Evolutionary conservation across 148 eudicot genomes (phyloP).

Genomic region (Euryodendron excelsum): DNA sequence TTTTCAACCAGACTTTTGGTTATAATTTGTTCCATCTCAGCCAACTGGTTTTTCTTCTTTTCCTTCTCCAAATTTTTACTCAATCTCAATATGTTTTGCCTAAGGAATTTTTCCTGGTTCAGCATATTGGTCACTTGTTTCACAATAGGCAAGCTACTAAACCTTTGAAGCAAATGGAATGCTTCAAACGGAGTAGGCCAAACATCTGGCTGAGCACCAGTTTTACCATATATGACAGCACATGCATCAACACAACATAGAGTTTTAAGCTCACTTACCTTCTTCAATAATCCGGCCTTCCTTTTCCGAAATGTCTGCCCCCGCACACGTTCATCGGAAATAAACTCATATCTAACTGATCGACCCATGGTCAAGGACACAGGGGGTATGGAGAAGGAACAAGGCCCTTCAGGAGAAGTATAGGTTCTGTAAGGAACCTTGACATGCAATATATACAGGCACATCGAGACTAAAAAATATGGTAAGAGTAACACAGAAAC

Average conservation of each 20-base stretch:
- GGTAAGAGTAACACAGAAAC: not conserved
- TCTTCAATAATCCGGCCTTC: constrained; percentile 14
- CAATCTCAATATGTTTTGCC: not conserved
- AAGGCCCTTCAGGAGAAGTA: not conserved
- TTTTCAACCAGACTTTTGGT: not conserved
- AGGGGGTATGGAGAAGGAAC: constrained; percentile 2
- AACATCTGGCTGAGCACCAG: constrained; percentile 11
- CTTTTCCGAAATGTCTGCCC: constrained; percentile 13
- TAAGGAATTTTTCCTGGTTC: constrained; percentile 1
- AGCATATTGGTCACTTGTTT: not conserved
- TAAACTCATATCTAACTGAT: constrained; percentile 9
- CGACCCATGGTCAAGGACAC: constrained; percentile 6
- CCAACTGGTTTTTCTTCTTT: not conserved
- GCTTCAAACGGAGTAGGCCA: constrained; percentile 10
- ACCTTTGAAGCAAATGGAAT: constrained; percentile 2
- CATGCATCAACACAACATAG: constrained; percentile 21
- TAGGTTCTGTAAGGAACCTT: not conserved
- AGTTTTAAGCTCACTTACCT: constrained; percentile 16
- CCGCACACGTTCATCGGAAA: constrained; percentile 12
- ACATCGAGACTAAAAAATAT: not conserved
- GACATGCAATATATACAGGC: not conserved
- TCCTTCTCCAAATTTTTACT: not conserved
- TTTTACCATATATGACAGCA: not conserved
- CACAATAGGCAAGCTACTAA: not conserved
- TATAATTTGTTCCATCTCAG: constrained; percentile 12